phyloP scores from a whole-genome alignment of 306 rosid genomes.

The Notholithocarpus densiflorus region DNA sequence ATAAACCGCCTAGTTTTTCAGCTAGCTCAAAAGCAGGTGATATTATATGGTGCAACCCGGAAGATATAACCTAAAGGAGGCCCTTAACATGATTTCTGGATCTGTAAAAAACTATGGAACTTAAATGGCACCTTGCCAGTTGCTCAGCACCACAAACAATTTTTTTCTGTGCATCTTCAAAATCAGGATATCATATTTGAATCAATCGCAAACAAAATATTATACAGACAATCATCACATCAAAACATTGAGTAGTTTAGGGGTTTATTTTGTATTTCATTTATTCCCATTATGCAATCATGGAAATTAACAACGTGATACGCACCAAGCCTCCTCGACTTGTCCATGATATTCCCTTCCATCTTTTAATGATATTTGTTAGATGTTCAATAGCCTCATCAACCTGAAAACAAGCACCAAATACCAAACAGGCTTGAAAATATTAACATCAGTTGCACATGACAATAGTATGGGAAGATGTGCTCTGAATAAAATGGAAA shows the following conservation, averaged over 20 bases:
- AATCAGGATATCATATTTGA: not conserved
- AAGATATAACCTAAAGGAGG: not conserved
- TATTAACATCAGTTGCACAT: too few relatives aligned
- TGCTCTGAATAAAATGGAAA: too few relatives aligned
- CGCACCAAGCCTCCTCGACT: conserved; percentile 89
- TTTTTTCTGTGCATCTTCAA: not conserved
- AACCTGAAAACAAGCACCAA: conserved; percentile 40
- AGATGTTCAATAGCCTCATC: conserved; percentile 51
- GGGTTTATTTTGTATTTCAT: not conserved
- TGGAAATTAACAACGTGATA: conserved; percentile 2
- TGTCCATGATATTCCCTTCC: conserved; percentile 78
- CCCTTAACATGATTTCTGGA: not conserved
- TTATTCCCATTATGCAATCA: not conserved
- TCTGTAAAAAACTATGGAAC: not conserved
- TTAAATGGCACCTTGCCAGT: not conserved
- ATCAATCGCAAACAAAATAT: not conserved
- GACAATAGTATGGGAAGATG: not conserved
- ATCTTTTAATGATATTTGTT: conserved; percentile 35
- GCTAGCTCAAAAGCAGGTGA: not conserved
- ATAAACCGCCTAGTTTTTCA: not conserved
- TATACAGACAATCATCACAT: not conserved
- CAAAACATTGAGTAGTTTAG: not conserved
- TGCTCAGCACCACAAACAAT: not conserved
- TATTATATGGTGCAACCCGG: not conserved
- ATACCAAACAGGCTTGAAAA: too few relatives aligned